These are phyloP conservation scores for Apiospora rasikravindrae DNA, from an alignment of 2,329 filamentous ascomycete genomes.

Conservation along the genomic window DNA sequence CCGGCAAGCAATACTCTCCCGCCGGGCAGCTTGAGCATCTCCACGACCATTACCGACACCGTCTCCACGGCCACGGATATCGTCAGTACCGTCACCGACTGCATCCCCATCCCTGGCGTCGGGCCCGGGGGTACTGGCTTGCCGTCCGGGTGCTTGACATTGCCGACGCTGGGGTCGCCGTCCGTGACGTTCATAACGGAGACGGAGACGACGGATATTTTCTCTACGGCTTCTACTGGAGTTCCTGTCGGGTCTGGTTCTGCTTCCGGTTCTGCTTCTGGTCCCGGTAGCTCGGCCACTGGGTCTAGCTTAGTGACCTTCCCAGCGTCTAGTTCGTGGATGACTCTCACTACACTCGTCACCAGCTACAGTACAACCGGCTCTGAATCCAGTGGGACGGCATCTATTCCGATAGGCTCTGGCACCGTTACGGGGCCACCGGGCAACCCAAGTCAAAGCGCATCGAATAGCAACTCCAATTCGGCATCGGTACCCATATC, in stretches of 20 bases:
- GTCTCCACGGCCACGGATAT: not conserved
- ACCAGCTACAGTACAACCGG: not conserved
- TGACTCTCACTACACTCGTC: not conserved
- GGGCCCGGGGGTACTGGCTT: not conserved
- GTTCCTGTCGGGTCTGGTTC: not conserved
- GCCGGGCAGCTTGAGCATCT: not conserved
- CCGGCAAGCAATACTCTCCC: not conserved
- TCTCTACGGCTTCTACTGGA: not conserved
- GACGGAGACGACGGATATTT: not conserved
- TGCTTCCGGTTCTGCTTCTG: not conserved
- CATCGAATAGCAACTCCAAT: not conserved
- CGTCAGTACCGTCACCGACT: not conserved
- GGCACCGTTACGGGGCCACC: not conserved
- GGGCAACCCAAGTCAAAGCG: not conserved
- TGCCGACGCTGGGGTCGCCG: not conserved
- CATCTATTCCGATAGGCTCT: not conserved
- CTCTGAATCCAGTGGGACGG: not conserved
- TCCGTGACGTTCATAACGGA: not conserved
- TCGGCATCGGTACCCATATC: not conserved
- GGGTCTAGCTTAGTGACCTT: not conserved
- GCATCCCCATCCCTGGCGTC: not conserved
- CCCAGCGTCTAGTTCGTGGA: not conserved
- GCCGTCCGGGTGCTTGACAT: not conserved
- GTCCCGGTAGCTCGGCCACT: not conserved
- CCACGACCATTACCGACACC: not conserved